Conservation (phyloP, 192 early-diverging fungal genomes). For the Coemansia erecta region DNA sequence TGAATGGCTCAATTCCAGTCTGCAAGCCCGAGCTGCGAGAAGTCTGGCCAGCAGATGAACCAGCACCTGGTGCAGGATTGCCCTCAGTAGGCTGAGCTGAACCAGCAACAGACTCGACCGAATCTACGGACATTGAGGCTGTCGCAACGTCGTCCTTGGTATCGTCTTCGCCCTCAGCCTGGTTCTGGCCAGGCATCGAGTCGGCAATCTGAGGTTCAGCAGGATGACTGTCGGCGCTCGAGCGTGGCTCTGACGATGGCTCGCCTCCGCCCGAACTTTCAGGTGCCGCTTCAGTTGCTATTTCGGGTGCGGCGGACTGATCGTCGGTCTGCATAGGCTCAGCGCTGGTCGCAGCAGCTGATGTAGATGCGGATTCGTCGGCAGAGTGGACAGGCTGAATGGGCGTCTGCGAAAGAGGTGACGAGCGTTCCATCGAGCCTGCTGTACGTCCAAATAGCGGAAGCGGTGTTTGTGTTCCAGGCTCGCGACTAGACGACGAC, state of each 20-base stretch:
- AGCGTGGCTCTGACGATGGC: too few relatives aligned
- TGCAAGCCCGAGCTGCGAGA: constrained; percentile 1
- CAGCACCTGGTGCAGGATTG: constrained; percentile 41
- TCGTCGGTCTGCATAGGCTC: not conserved
- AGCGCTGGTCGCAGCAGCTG: not conserved
- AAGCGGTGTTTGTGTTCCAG: constrained; percentile 29
- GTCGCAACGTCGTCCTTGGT: constrained; percentile 7
- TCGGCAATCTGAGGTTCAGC: too few relatives aligned
- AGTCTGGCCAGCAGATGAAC: not conserved
- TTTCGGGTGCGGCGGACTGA: not conserved
- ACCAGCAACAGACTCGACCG: not conserved
- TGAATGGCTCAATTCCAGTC: constrained; percentile 25
- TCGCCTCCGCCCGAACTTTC: too few relatives aligned
- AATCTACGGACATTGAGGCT: constrained; percentile 35
- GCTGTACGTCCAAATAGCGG: constrained; percentile 31
- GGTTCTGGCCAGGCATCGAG: too few relatives aligned
- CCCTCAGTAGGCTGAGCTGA: not conserved
- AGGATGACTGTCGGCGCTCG: too few relatives aligned
- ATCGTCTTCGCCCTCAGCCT: not conserved
- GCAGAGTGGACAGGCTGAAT: constrained; percentile 9
- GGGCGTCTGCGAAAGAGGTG: constrained; percentile 14
- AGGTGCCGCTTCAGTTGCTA: not conserved
- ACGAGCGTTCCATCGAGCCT: constrained; percentile 14
- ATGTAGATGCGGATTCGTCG: constrained; percentile 1
- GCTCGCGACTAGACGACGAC: constrained; percentile 2